phyloP scores from a whole-genome alignment of 2,329 filamentous ascomycete species.

The Lachnellula hyalina region DNA sequence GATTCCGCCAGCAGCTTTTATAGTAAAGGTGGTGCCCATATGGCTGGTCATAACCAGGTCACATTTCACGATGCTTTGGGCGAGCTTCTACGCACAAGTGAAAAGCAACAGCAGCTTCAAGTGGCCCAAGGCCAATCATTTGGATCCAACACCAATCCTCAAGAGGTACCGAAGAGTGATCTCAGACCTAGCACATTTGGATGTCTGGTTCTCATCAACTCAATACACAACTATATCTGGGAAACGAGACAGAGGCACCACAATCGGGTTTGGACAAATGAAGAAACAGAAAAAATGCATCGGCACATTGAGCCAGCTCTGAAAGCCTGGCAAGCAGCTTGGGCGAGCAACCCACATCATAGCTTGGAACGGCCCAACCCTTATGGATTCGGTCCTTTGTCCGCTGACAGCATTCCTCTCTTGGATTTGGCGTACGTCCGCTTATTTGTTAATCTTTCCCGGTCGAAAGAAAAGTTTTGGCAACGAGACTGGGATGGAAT shows the following conservation, averaged over 20 bases:
- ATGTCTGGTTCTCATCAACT: conserved; percentile 86
- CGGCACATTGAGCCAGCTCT: conserved; percentile 89
- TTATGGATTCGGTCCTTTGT: conserved; percentile 73
- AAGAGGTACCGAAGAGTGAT: conserved; percentile 53
- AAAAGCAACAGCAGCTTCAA: conserved; percentile 52
- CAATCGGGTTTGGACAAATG: conserved; percentile 81
- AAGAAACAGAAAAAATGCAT: conserved; percentile 95
- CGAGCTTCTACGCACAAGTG: conserved; percentile 72
- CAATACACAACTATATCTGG: conserved; percentile 97
- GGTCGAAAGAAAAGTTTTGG: conserved; percentile 92
- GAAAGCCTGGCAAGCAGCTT: conserved; percentile 89
- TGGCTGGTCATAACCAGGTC: conserved; percentile 63
- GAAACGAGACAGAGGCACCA: conserved; percentile 88
- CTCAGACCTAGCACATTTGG: conserved; percentile 85
- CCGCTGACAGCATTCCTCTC: conserved; percentile 84
- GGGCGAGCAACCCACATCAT: conserved; percentile 81
- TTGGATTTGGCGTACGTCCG: conserved; percentile 89
- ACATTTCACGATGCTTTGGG: conserved; percentile 80
- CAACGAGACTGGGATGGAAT: conserved; percentile 89
- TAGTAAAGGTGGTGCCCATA: conserved; percentile 65
- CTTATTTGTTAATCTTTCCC: conserved; percentile 86
- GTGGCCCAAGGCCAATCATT: conserved; percentile 38
- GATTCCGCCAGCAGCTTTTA: conserved; percentile 79
- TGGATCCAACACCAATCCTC: conserved; percentile 39
- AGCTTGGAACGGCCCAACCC: conserved; percentile 81